Percentiles rank a stretch among this genome's conserved stretches.
phyloP scores from a whole-genome alignment of 345 rosid genomes.

The Noccaea bulbosa region DNA sequence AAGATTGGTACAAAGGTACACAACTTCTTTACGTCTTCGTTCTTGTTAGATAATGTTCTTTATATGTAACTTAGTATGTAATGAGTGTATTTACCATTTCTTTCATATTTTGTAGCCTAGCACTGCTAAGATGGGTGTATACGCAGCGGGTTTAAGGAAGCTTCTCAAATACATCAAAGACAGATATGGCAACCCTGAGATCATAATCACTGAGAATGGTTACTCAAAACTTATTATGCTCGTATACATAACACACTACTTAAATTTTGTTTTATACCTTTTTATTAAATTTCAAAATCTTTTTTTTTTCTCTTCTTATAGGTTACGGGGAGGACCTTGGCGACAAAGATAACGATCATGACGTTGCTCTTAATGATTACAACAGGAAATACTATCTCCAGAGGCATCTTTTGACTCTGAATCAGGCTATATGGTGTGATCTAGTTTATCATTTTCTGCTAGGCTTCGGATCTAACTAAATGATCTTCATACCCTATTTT shows the following conservation, averaged over 20 bases:
- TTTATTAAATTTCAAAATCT: not conserved
- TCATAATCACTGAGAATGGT: slow-evolving; percentile 62
- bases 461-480: not conserved
- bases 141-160: slow-evolving; percentile 50
- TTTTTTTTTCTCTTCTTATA: not conserved
- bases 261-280: no score
- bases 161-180: slow-evolving; percentile 48
- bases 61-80: not conserved
- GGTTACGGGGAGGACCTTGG: slow-evolving; percentile 46
- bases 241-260: not conserved
- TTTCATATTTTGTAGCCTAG: slow-evolving; percentile 40
- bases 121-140: slow-evolving; percentile 45
- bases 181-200: slow-evolving; percentile 46
- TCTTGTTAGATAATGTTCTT: not conserved
- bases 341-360: slow-evolving; percentile 33
- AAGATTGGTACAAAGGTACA: slow-evolving; percentile 45
- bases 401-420: slow-evolving; percentile 36
- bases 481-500: not conserved
- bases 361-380: slow-evolving; percentile 41
- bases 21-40: not conserved
- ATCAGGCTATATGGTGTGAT: slow-evolving; percentile 40
- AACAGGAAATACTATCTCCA: slow-evolving; percentile 44
- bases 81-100: not conserved
- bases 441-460: not conserved
- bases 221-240: not conserved